Evolutionary conservation across 495 filamentous ascomycete species (phyloP).

Genomic region (Sporormia fimetaria): DNA sequence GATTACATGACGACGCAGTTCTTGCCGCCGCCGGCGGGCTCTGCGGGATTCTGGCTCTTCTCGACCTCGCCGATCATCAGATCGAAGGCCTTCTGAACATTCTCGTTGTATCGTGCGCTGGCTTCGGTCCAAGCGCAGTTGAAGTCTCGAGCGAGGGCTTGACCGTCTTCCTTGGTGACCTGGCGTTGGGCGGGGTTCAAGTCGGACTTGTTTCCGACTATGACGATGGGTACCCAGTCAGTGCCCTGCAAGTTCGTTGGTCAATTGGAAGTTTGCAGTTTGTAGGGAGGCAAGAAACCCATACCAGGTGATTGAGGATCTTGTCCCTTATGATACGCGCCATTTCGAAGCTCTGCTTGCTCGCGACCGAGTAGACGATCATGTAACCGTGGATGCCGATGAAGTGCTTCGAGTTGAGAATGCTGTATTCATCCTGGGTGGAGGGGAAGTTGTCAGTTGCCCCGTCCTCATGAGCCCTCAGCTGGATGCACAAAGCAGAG

Average conservation of each 20-base stretch:
- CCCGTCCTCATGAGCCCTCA: conserved; percentile 9
- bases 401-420: conserved; percentile 96
- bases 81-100: conserved; percentile 87
- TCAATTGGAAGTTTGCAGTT: conserved; percentile 4
- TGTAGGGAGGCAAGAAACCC: conserved; percentile 21
- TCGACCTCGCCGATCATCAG: conserved; percentile 91
- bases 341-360: conserved; percentile 93
- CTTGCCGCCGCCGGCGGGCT: conserved; percentile 66
- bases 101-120: conserved; percentile 84
- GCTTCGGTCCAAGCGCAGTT: conserved; percentile 92
- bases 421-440: conserved; percentile 87
- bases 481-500: conserved; percentile 4
- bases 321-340: conserved; percentile 89
- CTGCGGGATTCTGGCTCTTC: conserved; percentile 81
- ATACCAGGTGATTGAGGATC: conserved; percentile 89
- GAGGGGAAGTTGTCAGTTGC: conserved; percentile 14
- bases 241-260: conserved; percentile 51
- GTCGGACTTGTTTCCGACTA: conserved; percentile 96
- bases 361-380: conserved; percentile 91
- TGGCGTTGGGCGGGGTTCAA: conserved; percentile 86
- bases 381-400: conserved; percentile 99
- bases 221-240: conserved; percentile 80
- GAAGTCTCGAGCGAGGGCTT: conserved; percentile 68
- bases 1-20: conserved; percentile 73
- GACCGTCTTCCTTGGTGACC: conserved; percentile 74